Base-by-base conservation (phyloP, 805 yeast genomes). In the baker's yeast (Saccharomyces cerevisiae) region DNA sequence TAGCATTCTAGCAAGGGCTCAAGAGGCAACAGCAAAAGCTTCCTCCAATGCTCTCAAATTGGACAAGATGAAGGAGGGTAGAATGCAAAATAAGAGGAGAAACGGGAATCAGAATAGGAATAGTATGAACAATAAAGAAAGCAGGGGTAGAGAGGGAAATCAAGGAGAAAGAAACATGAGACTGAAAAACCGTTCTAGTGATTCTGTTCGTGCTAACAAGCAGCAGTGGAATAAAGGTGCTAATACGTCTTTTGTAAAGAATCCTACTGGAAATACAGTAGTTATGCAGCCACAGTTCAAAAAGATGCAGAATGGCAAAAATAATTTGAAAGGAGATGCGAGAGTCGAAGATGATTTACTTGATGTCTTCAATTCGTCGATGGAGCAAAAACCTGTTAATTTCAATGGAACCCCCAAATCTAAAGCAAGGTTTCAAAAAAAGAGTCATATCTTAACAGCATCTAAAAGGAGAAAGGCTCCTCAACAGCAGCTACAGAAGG, bases 1-100 rank as follows among this genome's bases (percentile, higher is more conserved):
- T 31, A 63, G 62, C 29, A 63, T 68, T 11, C 56, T 68, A 30
- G 60, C 58, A n/a, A 62, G 63, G 50, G 72, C 70, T 21, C 66
- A 67, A 50, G 66, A 67, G 49, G 68, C 67, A 13, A 61, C 70
- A 14, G 58, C 68, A 14, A 55, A 56, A 50, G 59, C 50, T 28
- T 46, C 57, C 30, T 55, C 57, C 17, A 46, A 53, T 36, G 53
- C 50, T 14, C 22, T 22, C 14, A 52, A 28, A 11, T 24, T 26
- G 4, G 48, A 17, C n/a, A 41, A 32, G 30, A 41, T 47, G 27
- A 56, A 41, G 17, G 43, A 8, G 22, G 31, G 10, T 30, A 51
- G 36, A 43, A 52, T 53, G 9, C 51, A 41, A 9, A 52, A 51
- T 22, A 29, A 29, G 3, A 49, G 36, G 41, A 58, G 47, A 17